Evolutionary conservation across 108 stramenopile species (phyloP), one percentile per base, ranked within the genome.

Genomic region (Pelagomonas calceolata): DNA sequence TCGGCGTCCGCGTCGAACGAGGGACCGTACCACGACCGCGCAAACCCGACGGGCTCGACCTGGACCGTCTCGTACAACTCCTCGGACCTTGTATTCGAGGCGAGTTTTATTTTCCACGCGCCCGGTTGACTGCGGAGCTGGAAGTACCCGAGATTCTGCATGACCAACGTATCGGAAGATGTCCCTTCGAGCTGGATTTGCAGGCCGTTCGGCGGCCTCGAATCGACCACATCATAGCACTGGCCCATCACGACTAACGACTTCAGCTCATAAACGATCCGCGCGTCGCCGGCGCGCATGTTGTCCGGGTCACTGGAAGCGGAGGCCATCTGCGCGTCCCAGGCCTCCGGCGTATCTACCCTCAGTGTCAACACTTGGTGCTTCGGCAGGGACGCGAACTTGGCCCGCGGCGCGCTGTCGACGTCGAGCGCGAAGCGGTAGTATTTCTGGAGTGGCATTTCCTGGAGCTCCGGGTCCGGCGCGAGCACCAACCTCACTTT

Each of bases 71-170:
- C 85, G 76, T 92, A 97, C 32, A 96, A 89, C 67, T 95, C 90
- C 12, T 90, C 82, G 64, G 92, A 90, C 32, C 81, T 76, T 46
- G 89, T 84, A 12, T 86, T 84, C 32, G 81, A 64, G 33, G 89
- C 86, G 30, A 97, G 92, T 0, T 73, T 73, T 32, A 97, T 74
- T 36, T 86, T 70, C 91, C 90, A 94, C 44, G 94, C 78, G n/a
- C 95, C 95, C 0, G 95, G 96, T 32, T 89, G 85, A 10, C 95
- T 93, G 63, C 94, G 88, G 7, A 99, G 83, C 73, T 99, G 96
- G 86, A 94, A 98, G 81, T 99, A 99, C 32, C 96, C 98, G 30
- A 88, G 87, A 73, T 91, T 99, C 67, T 95, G 91, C 98, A 99
- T 99, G 0, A 97, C 96, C 0, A 98, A 67, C 36, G 98, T 98